Base-by-base conservation (phyloP, 768 basidiomycete species). In the Holtermannia corniformis region DNA sequence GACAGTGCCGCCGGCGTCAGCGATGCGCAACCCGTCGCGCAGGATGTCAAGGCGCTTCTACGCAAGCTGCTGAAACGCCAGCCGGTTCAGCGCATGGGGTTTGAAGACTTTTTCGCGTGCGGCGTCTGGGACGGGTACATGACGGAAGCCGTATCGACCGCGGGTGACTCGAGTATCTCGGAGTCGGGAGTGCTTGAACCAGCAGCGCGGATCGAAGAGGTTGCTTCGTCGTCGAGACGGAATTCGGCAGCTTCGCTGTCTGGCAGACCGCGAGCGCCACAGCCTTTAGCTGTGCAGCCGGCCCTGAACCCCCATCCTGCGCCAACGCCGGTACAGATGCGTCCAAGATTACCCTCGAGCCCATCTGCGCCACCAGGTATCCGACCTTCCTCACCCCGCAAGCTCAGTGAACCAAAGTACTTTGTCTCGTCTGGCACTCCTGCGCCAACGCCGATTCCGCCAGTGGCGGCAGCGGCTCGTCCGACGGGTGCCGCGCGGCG, bases 21-120 rank as follows among this genome's bases (percentile, higher is more conserved):
- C 23, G 57, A 59, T 19, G 52, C 79, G n/a, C 72, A 76, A 5
- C 75, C 76, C 1, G 87, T 93, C 5, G 81, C 90, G 2, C 64
- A 71, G 5, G 93, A 95, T 63, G 78, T 99, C 70, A 97, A 99
- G 74, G 78, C 79, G 26, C 82, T 97, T 48, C 88, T 97, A 26
- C 79, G 89, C 16, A 70, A 75, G n/a, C 75, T 99, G 45, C 76
- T 99, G 46, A 88, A 85, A 72, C 82, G 87, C 24, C 81, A 83
- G 40, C 91, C 95, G 0, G 78, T 77, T 0, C 87, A 95, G 67
- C 78, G 93, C 1, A 84, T 88, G 21, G 83, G 79, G 51, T 99
- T 92, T 55, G 87, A 92, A 12, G 87, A 91, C 41, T 96, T 95
- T 74, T 99, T 99, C 69, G 77, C 78, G 48, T 87, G 86, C 58